phyloP scores from a whole-genome alignment of 768 basidiomycete genomes.

The Psilocybe azurescens region DNA sequence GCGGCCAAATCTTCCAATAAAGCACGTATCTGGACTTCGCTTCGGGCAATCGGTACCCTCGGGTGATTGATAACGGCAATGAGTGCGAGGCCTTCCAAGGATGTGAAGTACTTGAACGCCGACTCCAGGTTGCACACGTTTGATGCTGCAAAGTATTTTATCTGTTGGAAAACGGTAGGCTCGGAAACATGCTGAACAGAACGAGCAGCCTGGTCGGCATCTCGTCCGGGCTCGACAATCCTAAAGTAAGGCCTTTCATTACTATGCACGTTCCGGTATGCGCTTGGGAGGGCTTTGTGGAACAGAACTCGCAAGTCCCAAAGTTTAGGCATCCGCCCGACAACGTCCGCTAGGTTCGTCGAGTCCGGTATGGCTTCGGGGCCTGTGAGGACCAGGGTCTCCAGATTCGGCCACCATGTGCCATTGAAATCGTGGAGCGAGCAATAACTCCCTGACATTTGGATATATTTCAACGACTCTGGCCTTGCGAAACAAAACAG shows the following conservation, averaged over 20 bases:
- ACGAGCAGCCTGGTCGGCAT: neutral
- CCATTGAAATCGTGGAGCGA: constrained; percentile 34
- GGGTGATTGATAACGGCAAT: constrained; percentile 44
- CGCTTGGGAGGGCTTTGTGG: neutral
- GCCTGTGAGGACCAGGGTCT: constrained; percentile 45
- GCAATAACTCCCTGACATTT: constrained; percentile 43
- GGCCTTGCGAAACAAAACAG: constrained; percentile 38
- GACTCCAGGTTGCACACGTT: constrained; percentile 40
- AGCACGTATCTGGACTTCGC: constrained; percentile 32
- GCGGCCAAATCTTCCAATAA: constrained; percentile 35
- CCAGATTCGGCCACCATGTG: constrained; percentile 40
- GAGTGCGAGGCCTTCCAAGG: constrained; percentile 38
- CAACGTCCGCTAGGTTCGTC: neutral
- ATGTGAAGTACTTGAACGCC: constrained; percentile 35
- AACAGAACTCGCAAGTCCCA: neutral
- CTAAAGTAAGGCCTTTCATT: neutral
- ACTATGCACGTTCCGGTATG: neutral
- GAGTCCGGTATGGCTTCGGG: constrained; percentile 30
- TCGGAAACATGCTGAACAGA: constrained; percentile 9
- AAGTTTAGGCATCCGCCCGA: neutral
- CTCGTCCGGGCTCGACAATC: neutral
- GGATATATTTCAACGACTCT: constrained; percentile 36
- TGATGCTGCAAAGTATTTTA: constrained; percentile 41
- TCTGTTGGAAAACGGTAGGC: constrained; percentile 31
- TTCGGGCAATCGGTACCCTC: constrained; percentile 40